Percentiles rank a stretch among this genome's conserved stretches.
These are phyloP conservation scores for Endogone sp. DNA, from an alignment of 192 early-diverging fungal genomes.

Conservation along the genomic window DNA sequence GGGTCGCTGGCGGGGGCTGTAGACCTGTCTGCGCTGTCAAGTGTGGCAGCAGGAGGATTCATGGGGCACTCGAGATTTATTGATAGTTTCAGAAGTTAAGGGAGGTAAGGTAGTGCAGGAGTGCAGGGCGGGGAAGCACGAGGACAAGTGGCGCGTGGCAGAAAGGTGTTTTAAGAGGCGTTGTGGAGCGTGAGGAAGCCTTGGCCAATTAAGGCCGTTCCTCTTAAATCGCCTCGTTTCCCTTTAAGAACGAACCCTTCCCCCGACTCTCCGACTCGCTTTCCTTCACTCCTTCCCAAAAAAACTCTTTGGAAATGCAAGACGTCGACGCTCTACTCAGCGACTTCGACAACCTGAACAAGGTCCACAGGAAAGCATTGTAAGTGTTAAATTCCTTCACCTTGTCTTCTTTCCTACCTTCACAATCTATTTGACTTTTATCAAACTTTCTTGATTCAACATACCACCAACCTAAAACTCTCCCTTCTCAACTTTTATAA, in stretches of 20 bases:
- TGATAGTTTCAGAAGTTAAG: background rate
- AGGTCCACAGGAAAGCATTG: background rate
- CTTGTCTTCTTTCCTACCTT: too few species aligned
- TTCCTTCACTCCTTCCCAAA: background rate
- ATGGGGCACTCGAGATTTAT: too few species aligned
- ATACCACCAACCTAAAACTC: background rate
- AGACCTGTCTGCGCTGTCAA: too few species aligned
- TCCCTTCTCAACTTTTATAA: background rate
- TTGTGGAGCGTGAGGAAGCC: too few species aligned
- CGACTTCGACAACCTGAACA: background rate
- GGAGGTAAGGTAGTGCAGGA: background rate
- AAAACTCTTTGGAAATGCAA: background rate
- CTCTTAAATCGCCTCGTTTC: background rate
- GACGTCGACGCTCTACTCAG: background rate
- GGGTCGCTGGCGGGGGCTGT: too few species aligned
- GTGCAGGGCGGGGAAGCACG: background rate
- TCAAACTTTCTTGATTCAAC: background rate
- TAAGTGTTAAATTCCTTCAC: too few species aligned
- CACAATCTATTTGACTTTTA: background rate
- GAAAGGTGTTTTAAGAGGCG: too few species aligned
- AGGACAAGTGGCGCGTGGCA: too few species aligned
- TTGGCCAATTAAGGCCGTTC: background rate
- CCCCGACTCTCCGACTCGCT: background rate
- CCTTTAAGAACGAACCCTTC: background rate
- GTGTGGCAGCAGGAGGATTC: too few species aligned